Base-by-base conservation (phyloP, 345 rosid species). In the Euphorbia peplus region DNA sequence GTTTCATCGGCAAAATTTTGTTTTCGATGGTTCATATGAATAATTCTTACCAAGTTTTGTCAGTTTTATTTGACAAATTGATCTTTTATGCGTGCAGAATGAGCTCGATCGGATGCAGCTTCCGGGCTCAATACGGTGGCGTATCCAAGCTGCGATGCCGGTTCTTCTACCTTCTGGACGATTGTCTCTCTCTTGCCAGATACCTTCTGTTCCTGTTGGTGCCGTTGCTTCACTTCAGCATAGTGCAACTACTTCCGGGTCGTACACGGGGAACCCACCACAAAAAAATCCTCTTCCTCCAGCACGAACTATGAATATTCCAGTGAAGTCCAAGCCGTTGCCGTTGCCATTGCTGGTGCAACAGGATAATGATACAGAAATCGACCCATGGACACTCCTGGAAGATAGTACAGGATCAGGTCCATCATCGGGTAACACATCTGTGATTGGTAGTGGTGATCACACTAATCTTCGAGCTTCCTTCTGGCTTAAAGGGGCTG, bases 101-200 rank as follows among this genome's bases (percentile, higher is more conserved):
- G 99, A 92, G 60, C 78, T 95, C 68, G 92, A 83, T 57, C 86
- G 85, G 55, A 95, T 92, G 99, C 90, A 87, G 70, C 79, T 95
- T 66, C 98, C 99, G 25, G 96, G 92, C 73, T 80, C 74, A 52
- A 85, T 90, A 59, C 82, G 96, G 70, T 80, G 97, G 91, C 95
- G 98, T 47, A 90, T 95, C 69, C 99, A 95, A 86, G 84, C 96
- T 55, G 91, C 98, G 28, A 88, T 95, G 88, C 99, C 99, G 6
- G 63, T 83, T 56, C 81, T 90, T 56, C 79, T 81, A 69, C 89
- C 92, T 77, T 84, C 92, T 66, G 72, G 63, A 3, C 86, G 84
- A 50, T 84, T 86, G 60, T 76, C 76, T 48, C 58, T 87, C 68
- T 84, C 90, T 67, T 95, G 97, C 83, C 90, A 86, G 72, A 90